Base-by-base conservation (phyloP, 164 flowering plant genomes). In the Magnolia officinalis region DNA sequence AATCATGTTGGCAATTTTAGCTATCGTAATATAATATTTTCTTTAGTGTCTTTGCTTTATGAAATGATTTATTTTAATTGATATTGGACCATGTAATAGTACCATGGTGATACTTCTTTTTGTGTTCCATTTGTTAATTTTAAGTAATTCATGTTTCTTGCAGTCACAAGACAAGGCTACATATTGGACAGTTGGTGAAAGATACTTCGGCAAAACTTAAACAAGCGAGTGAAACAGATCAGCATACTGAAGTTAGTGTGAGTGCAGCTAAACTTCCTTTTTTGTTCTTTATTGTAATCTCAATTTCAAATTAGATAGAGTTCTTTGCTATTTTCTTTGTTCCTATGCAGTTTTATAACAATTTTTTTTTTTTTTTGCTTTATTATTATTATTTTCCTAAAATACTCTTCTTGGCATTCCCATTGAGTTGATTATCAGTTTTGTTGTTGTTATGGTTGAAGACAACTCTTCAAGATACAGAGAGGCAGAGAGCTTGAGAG, bases 151-250 rank as follows among this genome's bases (percentile, higher is more conserved):
- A 8, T 7, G 50, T 67, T 1, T 9, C 37, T 77, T 13, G 59
- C 84, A 90, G 94, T 75, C 94, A 86, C 72, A 88, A 87, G 80
- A 85, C 92, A 50, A 85, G 94, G 83, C 70, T 81, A 75, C 86
- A 88, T 74, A 90, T 90, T 74, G 85, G 88, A 23, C 84, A 89
- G 63, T 76, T 90, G 85, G 92, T 90, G 73, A 90, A 89, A 66
- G 90, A 90, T 68, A 88, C 94, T 50, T 88, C 90, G 6, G 85
- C 89, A 16, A 86, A 89, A 74, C 89, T 90, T 58, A 90, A 85
- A 80, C 84, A 85, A 87, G 90, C 92, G 14, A 89, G 90, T 82
- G 91, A 90, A 79, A 80, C 85, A 70, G 92, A 90, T 88, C 90
- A 80, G 6, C 81, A 71, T 77, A 50, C 78, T 31, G 86, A 82